Conservation (phyloP, 495 filamentous ascomycete genomes). For the Trichoderma gamsii region DNA sequence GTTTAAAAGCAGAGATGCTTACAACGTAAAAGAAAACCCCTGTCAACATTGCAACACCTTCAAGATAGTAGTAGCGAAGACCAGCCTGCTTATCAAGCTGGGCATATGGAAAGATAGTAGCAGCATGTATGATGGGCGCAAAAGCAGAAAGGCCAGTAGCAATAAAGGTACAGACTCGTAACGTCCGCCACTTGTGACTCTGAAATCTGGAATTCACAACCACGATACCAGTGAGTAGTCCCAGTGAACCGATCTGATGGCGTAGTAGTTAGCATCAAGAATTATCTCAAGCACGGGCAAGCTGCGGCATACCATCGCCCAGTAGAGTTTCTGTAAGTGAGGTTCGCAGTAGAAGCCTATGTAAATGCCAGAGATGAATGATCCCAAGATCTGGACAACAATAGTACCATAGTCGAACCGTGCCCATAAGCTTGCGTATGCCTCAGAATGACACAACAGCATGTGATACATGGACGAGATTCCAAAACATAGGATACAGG, state of each 20-base stretch:
- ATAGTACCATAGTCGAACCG: conserved; percentile 47
- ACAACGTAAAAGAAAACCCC: conserved; percentile 20
- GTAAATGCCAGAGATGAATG: conserved; percentile 46
- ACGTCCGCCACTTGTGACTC: conserved; percentile 61
- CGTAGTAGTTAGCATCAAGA: background rate
- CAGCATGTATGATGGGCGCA: conserved; percentile 23
- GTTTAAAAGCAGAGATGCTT: background rate
- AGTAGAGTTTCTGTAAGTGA: conserved; percentile 54
- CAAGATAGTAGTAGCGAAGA: conserved; percentile 44
- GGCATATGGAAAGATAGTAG: conserved; percentile 20
- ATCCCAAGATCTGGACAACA: conserved; percentile 39
- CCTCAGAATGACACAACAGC: conserved; percentile 43
- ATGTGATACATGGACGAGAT: conserved; percentile 45
- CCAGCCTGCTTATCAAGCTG: conserved; percentile 24
- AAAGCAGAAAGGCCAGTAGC: conserved; percentile 69
- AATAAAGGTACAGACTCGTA: conserved; percentile 73
- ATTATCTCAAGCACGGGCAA: background rate
- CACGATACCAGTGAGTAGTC: conserved; percentile 54
- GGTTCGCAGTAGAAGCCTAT: conserved; percentile 45
- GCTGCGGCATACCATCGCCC: conserved; percentile 53
- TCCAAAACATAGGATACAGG: conserved; percentile 35
- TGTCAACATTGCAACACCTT: conserved; percentile 44
- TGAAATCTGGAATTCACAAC: conserved; percentile 61
- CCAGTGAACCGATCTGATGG: conserved; percentile 58
- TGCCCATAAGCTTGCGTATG: conserved; percentile 35